phyloP scores from a whole-genome alignment of 2,329 filamentous ascomycete genomes.

The Davidsoniella virescens region DNA sequence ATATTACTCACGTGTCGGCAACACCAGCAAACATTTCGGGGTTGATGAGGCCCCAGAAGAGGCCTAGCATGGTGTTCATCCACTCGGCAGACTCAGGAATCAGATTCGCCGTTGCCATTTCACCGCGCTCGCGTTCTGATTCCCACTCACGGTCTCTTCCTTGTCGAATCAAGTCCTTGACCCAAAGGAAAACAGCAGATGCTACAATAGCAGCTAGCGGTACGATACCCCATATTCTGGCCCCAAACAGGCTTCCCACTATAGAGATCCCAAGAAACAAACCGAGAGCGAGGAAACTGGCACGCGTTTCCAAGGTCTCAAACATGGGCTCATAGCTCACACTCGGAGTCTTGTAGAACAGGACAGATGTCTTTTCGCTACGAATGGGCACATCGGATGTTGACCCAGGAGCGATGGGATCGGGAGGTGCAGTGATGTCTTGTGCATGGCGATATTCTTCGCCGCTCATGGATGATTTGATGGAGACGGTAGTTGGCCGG shows the following conservation, averaged over 20 bases:
- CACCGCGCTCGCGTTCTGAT: slow-evolving; percentile 68
- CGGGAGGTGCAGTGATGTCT: slow-evolving; percentile 80
- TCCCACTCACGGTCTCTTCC: slow-evolving; percentile 78
- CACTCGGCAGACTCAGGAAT: slow-evolving; percentile 88
- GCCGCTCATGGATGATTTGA: slow-evolving; percentile 52
- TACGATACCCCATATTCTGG: slow-evolving; percentile 57
- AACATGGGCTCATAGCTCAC: slow-evolving; percentile 87
- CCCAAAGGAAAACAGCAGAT: slow-evolving; percentile 75
- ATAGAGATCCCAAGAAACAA: slow-evolving; percentile 62
- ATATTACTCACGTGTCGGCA: slow-evolving; percentile 51
- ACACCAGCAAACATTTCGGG: slow-evolving; percentile 87
- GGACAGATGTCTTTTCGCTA: slow-evolving; percentile 88
- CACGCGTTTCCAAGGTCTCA: slow-evolving; percentile 54
- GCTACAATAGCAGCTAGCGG: slow-evolving; percentile 55
- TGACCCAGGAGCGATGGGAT: slow-evolving; percentile 62
- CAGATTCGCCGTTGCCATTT: slow-evolving; percentile 73
- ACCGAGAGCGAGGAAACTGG: slow-evolving; percentile 50
- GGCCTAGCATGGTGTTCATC: slow-evolving; percentile 77
- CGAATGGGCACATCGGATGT: slow-evolving; percentile 92
- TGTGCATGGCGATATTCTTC: slow-evolving; percentile 72
- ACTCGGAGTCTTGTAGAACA: slow-evolving; percentile 87
- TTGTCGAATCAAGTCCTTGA: slow-evolving; percentile 69
- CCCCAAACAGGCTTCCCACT: slow-evolving; percentile 65
- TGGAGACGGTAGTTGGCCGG: slow-evolving; percentile 56
- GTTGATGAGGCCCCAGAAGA: slow-evolving; percentile 84